Evolutionary conservation across 2,329 filamentous ascomycete genomes (phyloP), one percentile per base, ranked within the genome.

Genomic region (Colletotrichum salicis): DNA sequence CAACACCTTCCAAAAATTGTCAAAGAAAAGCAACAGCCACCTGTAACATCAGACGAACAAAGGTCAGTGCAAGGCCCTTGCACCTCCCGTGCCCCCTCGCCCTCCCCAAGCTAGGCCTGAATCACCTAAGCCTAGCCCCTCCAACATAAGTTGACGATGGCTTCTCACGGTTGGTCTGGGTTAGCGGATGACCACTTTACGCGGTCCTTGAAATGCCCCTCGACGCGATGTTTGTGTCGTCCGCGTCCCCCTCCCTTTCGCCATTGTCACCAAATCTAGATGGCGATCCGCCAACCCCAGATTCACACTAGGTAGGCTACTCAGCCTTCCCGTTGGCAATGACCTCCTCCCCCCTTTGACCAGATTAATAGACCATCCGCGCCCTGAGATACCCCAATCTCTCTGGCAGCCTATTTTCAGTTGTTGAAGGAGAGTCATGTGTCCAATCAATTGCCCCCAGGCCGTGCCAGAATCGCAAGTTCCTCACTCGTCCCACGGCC

Each of bases 21-120:
- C 64, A 56, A 33, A 59, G 22, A 27, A 29, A 62, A 29, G 48
- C 31, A 59, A 51, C 8, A 22, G 41, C 54, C 54, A 71, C 69
- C 69, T 71, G 64, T 55, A 68, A 71, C 69, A 63, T 71, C 64
- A 64, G 69, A 71, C 58, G 69, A 62, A 68, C 64, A 67, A 68
- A 67, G 33, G 64, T 64, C 69, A 58, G 64, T 69, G 69, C 64
- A n/a, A 35, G 63, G 64, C 29, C 63, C 48, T 33, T 56, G 63
- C 51, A 19, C 19, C 45, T 35, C 51, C 60, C 27, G 58, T 51
- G 41, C 41, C 27, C 27, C 27, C 24, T 13, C 10, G 11, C 11
- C 35, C 22, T 22, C 11, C 19, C 37, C 37, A 13, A 22, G 5
- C 19, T 15, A 35, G 29, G 48, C 29, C 59, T 62, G 59, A 62